Percentiles rank a stretch among this genome's conserved stretches.
Conservation (phyloP, 2,329 filamentous ascomycete species). For the Verticillium alfalfae region DNA sequence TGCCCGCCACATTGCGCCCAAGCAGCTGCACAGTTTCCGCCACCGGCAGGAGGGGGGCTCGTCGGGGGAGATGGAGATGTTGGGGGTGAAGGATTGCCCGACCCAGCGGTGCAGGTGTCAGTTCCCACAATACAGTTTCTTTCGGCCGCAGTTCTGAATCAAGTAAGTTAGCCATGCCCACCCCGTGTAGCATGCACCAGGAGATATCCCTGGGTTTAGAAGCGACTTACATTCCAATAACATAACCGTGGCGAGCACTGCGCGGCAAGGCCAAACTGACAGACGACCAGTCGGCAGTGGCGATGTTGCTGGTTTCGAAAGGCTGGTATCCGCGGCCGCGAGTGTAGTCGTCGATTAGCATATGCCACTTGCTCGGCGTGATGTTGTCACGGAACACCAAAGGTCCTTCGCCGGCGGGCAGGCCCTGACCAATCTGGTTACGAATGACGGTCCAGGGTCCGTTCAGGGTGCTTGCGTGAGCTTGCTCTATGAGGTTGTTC, state of each 20-base stretch:
- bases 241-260: slow-evolving; percentile 9
- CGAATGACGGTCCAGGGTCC: slow-evolving; percentile 8
- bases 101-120: neutral
- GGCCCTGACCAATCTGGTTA: slow-evolving; percentile 8
- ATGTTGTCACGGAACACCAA: slow-evolving; percentile 10
- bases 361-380: slow-evolving; percentile 10
- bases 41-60: neutral
- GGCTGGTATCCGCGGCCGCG: slow-evolving; percentile 10
- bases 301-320: slow-evolving; percentile 9
- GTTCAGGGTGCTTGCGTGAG: slow-evolving; percentile 3
- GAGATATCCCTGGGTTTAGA: neutral
- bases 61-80: neutral
- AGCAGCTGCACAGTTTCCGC: neutral
- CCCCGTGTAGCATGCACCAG: neutral
- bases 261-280: slow-evolving; percentile 3
- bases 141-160: neutral
- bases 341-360: slow-evolving; percentile 12
- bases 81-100: neutral
- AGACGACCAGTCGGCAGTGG: slow-evolving; percentile 4
- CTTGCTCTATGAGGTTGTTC: slow-evolving; percentile 8
- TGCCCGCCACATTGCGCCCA: slow-evolving; percentile 19
- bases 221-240: slow-evolving; percentile 9
- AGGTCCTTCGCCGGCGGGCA: slow-evolving; percentile 12
- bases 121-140: neutral
- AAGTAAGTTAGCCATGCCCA: neutral